Evolutionary conservation across 257 asterid species (phyloP), one percentile per base, ranked within the genome.

Genomic region (Leptodermis oblonga): DNA sequence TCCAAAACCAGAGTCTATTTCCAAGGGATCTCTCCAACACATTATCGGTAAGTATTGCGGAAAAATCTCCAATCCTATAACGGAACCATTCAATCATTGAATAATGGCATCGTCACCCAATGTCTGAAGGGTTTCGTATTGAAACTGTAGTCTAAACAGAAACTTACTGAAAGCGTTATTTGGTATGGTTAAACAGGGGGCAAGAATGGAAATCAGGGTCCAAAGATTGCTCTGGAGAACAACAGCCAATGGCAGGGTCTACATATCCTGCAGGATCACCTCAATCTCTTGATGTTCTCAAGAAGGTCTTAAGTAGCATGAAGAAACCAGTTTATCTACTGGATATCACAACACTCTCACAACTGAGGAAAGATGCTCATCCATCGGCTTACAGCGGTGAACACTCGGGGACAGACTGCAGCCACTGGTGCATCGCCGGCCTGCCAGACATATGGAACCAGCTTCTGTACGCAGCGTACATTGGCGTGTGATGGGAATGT

Each of bases 361-460:
- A 80, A 45, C 76, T 85, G 4, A 77, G 88, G 23, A 82, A 71
- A 69, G 93, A 85, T 62, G 96, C 81, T 7, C 95, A 90, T 74
- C 95, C 92, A 8, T 66, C 86, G 0, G 39, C 53, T 70, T 74
- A 78, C 74, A 70, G 70, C 26, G 80, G 71, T 15, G 26, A 23
- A 23, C 61, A 67, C 1, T 70, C 86, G 4, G 79, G 88, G 7
- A 59, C 53, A 0, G 89, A 78, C 52, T 84, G 90, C 74, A 87
- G 85, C 72, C 95, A 86, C 20, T 82, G 90, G 91, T 88, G 90
- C 71, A 41, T 78, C 39, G 82, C 96, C 3, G 95, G 96, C 28
- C 71, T 87, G 69, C 95, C 89, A 1, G 90, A 87, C 53, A 79
- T 78, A 25, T 90, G 95, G 95, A 90, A 85, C 64, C 91, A 81